Base-by-base conservation (phyloP, 768 basidiomycete species). In the Lepiota brunneoincarnata region DNA sequence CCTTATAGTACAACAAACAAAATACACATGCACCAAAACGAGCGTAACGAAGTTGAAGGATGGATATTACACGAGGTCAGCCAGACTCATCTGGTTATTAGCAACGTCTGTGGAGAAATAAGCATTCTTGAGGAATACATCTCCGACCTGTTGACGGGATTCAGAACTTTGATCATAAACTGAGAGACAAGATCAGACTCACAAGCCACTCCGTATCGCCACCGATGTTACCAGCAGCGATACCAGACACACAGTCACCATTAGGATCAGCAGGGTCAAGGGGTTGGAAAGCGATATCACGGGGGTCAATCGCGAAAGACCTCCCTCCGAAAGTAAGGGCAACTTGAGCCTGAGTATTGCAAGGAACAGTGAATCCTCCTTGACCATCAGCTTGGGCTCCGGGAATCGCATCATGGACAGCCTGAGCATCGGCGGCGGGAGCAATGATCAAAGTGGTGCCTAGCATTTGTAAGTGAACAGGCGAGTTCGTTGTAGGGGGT, bases 131-230 rank as follows among this genome's bases (percentile, higher is more conserved):
- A 76, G 59, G 62, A 76, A 76, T 14, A 71, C 69, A 53, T 73
- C 73, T 7, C 75, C 74, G 12, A 75, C 63, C 69, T 73, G 20
- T 10, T 37, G 35, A 23, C 23, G 39, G 21, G 12, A 21, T 28
- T 41, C 17, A 18, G 10, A 20, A 14, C 6, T 20, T 36, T 18
- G 36, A n/a, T 42, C 10, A 24, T 36, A 3, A 6, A 20, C 31
- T 34, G 10, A 10, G 11, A n/a, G 51, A 55, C 17, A n/a, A 23
- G 37, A 46, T 59, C 31, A 59, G 56, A 67, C 84, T 72, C 55
- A 87, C 82, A 60, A 89, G 73, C 87, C 86, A 88, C 51, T 81
- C 72, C 7, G 66, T 73, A 12, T 73, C 69, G 42, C 75, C 74
- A 34, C 75, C 79, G 24, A 85, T 68, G 20, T 73, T 67, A 9